These are phyloP conservation scores for Adiantum capillusveneris DNA, from an alignment of 75 land plant genomes.

Conservation along the genomic window DNA sequence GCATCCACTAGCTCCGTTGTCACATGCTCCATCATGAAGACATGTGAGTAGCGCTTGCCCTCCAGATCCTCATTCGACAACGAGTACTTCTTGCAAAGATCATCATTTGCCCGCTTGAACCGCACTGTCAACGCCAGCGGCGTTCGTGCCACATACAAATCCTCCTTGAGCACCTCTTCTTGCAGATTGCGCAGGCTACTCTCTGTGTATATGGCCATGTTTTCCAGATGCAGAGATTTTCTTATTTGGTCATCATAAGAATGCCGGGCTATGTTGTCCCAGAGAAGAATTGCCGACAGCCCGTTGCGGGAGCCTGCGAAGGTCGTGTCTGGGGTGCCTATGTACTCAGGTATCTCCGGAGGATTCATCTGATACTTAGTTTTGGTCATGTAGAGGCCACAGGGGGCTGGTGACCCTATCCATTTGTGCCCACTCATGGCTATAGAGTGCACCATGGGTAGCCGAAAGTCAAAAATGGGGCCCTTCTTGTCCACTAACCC, in stretches of 20 bases:
- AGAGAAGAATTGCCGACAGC: constrained; percentile 6
- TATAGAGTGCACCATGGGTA: constrained; percentile 10
- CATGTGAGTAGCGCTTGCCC: constrained; percentile 1
- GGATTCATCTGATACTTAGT: constrained; percentile 5
- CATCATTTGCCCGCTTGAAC: constrained; percentile 3
- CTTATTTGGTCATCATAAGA: constrained; percentile 3
- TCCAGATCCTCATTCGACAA: constrained; percentile 11
- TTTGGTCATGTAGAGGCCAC: constrained; percentile 11
- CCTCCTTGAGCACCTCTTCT: not conserved
- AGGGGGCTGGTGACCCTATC: constrained; percentile 4
- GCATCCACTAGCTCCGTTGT: constrained; percentile 2
- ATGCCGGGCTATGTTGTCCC: constrained; percentile 1
- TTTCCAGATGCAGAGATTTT: not conserved
- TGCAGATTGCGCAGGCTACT: not conserved
- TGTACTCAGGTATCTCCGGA: constrained; percentile 5
- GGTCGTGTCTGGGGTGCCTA: constrained; percentile 11
- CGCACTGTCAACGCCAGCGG: constrained; percentile 6
- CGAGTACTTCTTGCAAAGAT: constrained; percentile 2
- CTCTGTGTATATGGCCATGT: not conserved
- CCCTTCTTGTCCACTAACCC: not conserved
- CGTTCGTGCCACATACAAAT: constrained; percentile 5
- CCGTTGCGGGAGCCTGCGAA: constrained; percentile 13
- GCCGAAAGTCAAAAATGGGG: constrained; percentile 6
- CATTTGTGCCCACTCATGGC: constrained; percentile 14
- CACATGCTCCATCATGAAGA: constrained; percentile 12